Base-by-base conservation (phyloP, 2,329 filamentous ascomycete species). In the Didymosphaeria variabile region DNA sequence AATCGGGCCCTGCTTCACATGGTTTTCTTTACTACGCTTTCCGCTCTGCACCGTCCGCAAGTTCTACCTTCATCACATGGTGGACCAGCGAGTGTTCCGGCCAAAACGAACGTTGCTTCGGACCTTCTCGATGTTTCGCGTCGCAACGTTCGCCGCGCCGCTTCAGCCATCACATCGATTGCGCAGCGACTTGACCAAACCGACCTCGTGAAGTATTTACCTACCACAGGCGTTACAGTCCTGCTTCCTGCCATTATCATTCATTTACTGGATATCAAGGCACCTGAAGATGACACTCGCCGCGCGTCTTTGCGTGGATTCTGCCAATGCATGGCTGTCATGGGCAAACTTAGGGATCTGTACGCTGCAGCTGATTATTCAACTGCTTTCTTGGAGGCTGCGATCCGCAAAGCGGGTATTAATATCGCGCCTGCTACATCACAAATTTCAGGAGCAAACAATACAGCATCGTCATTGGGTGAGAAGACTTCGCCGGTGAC, bases 321-420 rank as follows among this genome's bases (percentile, higher is more conserved):
- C 81, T 91, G 90, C 69, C 90, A 93, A 75, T 97, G 94, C 80
- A 97, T 97, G 92, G 87, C 90, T 50, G 93, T 97, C 61, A 91
- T 97, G 84, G 90, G 93, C 75, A 90, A 90, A 65, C 85, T 98
- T 19, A 88, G 93, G 40, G 93, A 97, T 72, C 92, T 93, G 32
- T 97, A 98, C 72, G 90, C 93, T 0, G 93, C 94, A 0, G 94
- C 94, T n/a, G 94, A 97, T 77, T 97, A 95, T 71, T 93, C 93
- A n/a, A 94, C 92, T 0, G 92, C 92, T 2, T 97, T 97, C 81
- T 85, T 97, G n/a, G 92, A 97, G 75, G 93, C 93, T 1, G 93
- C 93, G 0, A 91, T 97, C 64, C 89, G 91, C 64, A 96, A 97
- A 81, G 92, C 92, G 9, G 89, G 91, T 59, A 93, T 95, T 64